Evolutionary conservation across 1,284 basidiomycete genomes (phyloP).

Genomic region (Omphalotus olearius): DNA sequence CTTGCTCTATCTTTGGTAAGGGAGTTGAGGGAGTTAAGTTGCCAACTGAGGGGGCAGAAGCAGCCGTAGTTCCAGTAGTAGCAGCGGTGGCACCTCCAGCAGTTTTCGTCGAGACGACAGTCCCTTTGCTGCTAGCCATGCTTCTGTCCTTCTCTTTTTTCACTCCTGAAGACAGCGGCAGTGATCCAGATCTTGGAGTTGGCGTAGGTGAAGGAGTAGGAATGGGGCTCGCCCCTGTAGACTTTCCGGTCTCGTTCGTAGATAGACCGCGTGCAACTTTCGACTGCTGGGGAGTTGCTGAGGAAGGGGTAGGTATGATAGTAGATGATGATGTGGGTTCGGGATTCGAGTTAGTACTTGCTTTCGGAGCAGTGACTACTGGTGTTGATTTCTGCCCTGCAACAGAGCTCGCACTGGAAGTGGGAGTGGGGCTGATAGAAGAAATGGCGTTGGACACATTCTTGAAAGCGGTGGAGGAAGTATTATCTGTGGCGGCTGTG

Average conservation of each 20-base stretch:
- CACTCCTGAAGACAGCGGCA: neutral
- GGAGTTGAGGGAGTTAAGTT: neutral
- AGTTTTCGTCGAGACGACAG: too few species aligned
- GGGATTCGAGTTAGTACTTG: too few species aligned
- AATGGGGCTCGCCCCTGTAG: neutral
- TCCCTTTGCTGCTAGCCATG: too few species aligned
- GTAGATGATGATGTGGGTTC: too few species aligned
- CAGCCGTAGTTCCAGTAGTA: neutral
- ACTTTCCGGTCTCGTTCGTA: too few species aligned
- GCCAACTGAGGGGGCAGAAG: neutral
- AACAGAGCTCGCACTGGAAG: neutral
- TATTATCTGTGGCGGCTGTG: neutral
- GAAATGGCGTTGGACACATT: neutral
- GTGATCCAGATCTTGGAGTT: neutral
- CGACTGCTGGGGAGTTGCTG: too few species aligned
- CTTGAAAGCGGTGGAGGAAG: neutral
- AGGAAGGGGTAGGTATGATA: too few species aligned
- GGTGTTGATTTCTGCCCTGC: too few species aligned
- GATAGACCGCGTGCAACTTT: too few species aligned
- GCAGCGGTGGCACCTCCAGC: too few species aligned
- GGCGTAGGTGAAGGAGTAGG: conserved; percentile 1
- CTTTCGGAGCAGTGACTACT: too few species aligned
- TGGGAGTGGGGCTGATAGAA: neutral
- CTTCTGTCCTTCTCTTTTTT: too few species aligned
- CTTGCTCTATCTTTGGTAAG: neutral